Evolutionary conservation across 2,329 filamentous ascomycete species (phyloP).

Genomic region (Verticillium dahliae): DNA sequence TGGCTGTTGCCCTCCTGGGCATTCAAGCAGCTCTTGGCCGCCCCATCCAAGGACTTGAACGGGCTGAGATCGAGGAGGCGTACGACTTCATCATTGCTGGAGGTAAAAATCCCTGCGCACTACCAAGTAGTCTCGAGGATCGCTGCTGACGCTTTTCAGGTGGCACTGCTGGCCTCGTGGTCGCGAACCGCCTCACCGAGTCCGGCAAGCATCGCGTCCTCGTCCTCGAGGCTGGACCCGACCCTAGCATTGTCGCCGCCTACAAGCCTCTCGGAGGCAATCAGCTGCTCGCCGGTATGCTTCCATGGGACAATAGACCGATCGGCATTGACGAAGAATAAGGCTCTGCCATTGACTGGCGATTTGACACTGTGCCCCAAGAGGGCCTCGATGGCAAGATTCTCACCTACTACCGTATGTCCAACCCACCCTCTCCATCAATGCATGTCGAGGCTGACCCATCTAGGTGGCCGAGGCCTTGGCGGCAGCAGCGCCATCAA

Average conservation of each 20-base stretch:
- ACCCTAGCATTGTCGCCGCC: constrained; percentile 14
- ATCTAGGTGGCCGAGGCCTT: constrained; percentile 15
- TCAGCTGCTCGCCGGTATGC: constrained; percentile 14
- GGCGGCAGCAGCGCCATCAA: constrained; percentile 24
- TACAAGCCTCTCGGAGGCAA: constrained; percentile 17
- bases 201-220: constrained; percentile 16
- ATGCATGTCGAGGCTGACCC: not conserved
- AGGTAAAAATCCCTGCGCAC: constrained; percentile 2
- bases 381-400: constrained; percentile 19
- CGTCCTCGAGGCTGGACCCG: constrained; percentile 16
- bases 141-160: constrained; percentile 3
- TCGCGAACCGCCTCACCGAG: constrained; percentile 17
- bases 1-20: constrained; percentile 2
- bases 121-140: too few species aligned
- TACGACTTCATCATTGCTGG: constrained; percentile 15
- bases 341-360: constrained; percentile 17
- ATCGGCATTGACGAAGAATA: not conserved
- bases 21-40: constrained; percentile 1
- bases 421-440: not conserved
- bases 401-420: constrained; percentile 19
- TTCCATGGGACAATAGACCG: not conserved
- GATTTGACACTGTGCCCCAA: constrained; percentile 15
- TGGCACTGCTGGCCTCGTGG: constrained; percentile 18
- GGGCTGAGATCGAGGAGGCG: constrained; percentile 9
- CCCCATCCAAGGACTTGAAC: constrained; percentile 10